These are phyloP conservation scores for Carex littledalei DNA, from an alignment of 176 grass and related monocot species.

Conservation along the genomic window DNA sequence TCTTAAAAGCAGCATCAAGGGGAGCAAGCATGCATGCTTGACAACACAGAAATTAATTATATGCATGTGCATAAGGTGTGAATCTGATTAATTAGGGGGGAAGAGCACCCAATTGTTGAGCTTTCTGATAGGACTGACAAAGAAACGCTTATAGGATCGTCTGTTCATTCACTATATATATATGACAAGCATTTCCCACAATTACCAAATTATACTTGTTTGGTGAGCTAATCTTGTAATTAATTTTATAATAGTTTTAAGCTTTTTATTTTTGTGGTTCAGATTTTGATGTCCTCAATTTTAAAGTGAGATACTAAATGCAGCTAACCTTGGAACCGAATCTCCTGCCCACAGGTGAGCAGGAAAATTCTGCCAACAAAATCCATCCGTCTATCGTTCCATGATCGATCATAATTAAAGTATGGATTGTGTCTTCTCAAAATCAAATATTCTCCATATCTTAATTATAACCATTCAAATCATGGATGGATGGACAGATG, in stretches of 20 bases:
- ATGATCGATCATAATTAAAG: too few species aligned
- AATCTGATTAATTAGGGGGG: neutral
- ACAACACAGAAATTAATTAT: constrained; percentile 9
- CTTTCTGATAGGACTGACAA: neutral
- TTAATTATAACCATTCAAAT: too few species aligned
- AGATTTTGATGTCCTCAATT: neutral
- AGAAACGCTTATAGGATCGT: neutral
- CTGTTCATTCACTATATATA: neutral
- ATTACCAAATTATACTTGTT: neutral
- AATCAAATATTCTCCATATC: too few species aligned
- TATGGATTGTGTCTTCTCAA: too few species aligned
- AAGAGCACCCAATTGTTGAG: neutral
- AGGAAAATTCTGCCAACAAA: too few species aligned
- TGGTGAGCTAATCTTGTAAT: neutral
- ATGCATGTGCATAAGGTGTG: neutral
- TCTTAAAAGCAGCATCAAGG: neutral
- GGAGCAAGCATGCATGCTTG: neutral
- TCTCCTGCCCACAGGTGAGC: too few species aligned
- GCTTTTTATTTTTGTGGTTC: neutral
- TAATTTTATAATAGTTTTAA: neutral
- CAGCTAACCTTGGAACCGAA: neutral
- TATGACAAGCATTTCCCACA: neutral
- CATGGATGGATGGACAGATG: too few species aligned
- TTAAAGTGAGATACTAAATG: neutral
- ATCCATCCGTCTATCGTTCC: too few species aligned